Percentiles rank a stretch among this genome's conserved stretches.
These are phyloP conservation scores for Rhododendron griersonianum DNA, from an alignment of 148 eudicot species.

Conservation along the genomic window DNA sequence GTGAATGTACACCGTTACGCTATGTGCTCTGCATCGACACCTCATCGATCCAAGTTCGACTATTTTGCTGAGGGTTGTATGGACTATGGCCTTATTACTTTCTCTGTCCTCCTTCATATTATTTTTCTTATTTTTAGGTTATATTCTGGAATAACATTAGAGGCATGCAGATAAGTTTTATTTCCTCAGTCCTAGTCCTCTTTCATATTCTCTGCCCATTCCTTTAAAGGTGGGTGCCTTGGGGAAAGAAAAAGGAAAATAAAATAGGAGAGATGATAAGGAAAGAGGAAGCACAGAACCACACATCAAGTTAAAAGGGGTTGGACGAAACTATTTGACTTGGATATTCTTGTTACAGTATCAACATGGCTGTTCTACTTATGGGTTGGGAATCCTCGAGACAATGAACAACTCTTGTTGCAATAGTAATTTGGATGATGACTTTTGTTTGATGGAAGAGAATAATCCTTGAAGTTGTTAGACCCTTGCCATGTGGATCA, in stretches of 20 bases:
- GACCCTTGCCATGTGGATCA: background rate
- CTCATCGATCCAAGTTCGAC: conserved; percentile 37
- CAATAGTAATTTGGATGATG: conserved; percentile 12
- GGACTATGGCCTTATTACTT: conserved; percentile 29
- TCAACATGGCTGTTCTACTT: conserved; percentile 16
- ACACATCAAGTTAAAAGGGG: background rate
- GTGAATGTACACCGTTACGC: conserved; percentile 35
- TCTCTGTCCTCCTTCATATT: conserved; percentile 30
- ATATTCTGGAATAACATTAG: background rate
- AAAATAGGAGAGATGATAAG: background rate
- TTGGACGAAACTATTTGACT: background rate
- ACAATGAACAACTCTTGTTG: conserved; percentile 30
- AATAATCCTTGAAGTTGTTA: background rate
- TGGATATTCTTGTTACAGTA: background rate
- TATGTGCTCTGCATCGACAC: conserved; percentile 47
- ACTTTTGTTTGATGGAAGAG: background rate
- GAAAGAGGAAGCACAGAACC: background rate
- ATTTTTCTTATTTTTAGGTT: conserved; percentile 13
- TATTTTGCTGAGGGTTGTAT: conserved; percentile 43
- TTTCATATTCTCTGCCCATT: background rate
- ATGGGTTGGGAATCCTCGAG: conserved; percentile 26
- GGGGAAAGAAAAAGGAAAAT: background rate
- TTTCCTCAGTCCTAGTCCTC: background rate
- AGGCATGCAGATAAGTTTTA: background rate
- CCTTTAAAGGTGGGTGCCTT: background rate